phyloP scores from a whole-genome alignment of 345 rosid species.

The Ceriops tagal region DNA sequence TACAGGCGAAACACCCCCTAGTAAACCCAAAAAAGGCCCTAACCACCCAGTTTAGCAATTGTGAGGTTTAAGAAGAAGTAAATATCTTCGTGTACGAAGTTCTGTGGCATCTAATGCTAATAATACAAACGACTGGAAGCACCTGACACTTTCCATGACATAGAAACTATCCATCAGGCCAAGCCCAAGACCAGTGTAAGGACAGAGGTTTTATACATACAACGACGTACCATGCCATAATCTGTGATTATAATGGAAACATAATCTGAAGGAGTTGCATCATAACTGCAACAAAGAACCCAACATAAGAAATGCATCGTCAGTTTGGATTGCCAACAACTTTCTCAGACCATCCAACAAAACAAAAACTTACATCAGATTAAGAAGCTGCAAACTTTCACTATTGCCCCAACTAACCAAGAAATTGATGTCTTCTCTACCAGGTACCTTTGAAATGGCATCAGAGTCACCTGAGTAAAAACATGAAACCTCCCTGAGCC shows the following conservation, averaged over 20 bases:
- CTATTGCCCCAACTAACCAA: conserved; percentile 50
- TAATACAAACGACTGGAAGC: neutral
- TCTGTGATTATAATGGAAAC: conserved; percentile 88
- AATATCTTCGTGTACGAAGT: neutral
- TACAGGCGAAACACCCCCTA: too few relatives aligned
- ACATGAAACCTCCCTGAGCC: conserved; percentile 6
- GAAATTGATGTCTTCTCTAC: conserved; percentile 60
- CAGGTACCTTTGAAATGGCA: conserved; percentile 63
- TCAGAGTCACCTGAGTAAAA: conserved; percentile 77
- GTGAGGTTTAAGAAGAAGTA: neutral
- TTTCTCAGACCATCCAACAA: neutral
- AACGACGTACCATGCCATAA: conserved; percentile 83
- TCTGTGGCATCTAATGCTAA: neutral
- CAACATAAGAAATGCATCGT: conserved; percentile 3
- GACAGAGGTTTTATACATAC: neutral
- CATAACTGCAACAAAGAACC: conserved; percentile 53
- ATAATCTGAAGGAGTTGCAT: conserved; percentile 88
- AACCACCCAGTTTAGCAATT: neutral
- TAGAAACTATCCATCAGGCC: too few relatives aligned
- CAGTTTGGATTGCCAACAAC: conserved; percentile 21
- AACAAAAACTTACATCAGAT: conserved; percentile 53
- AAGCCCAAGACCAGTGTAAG: too few relatives aligned
- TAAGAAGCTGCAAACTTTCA: conserved; percentile 74
- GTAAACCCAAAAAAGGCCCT: too few relatives aligned
- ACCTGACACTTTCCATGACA: too few relatives aligned